phyloP scores from a whole-genome alignment of 2,329 filamentous ascomycete species.

The Pestalotiopsis sp. region DNA sequence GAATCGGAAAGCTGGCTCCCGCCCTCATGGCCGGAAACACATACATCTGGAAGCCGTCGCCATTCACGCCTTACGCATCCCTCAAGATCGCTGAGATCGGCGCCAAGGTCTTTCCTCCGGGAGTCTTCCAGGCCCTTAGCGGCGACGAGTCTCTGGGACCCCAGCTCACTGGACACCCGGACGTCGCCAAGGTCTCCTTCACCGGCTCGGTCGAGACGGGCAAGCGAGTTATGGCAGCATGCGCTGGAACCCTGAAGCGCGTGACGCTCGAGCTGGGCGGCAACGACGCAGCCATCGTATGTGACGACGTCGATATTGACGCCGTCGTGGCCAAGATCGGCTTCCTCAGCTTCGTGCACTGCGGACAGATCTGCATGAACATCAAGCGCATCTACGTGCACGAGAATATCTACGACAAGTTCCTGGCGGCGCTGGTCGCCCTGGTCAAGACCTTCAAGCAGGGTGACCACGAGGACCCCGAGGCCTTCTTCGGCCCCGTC shows the following conservation, averaged over 20 bases:
- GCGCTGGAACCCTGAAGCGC: slow-evolving; percentile 54
- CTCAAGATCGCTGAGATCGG: slow-evolving; percentile 56
- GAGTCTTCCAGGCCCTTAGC: slow-evolving; percentile 59
- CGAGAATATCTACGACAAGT: slow-evolving; percentile 59
- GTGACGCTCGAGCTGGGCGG: slow-evolving; percentile 58
- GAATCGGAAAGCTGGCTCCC: not conserved
- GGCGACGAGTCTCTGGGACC: slow-evolving; percentile 58
- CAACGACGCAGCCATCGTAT: slow-evolving; percentile 59
- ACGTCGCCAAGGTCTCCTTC: slow-evolving; percentile 61
- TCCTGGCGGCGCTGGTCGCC: slow-evolving; percentile 46
- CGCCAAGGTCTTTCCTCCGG: slow-evolving; percentile 52
- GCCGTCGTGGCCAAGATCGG: slow-evolving; percentile 47
- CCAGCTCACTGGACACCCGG: slow-evolving; percentile 54
- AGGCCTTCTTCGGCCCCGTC: slow-evolving; percentile 56
- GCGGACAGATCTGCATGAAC: slow-evolving; percentile 58
- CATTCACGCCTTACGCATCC: slow-evolving; percentile 55
- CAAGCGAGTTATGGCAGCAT: slow-evolving; percentile 51
- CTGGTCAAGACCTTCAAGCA: slow-evolving; percentile 49
- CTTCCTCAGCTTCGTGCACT: slow-evolving; percentile 52
- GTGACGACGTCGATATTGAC: slow-evolving; percentile 53
- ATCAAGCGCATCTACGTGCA: slow-evolving; percentile 66
- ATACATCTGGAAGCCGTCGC: slow-evolving; percentile 50
- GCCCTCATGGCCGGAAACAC: not conserved
- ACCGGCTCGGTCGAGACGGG: slow-evolving; percentile 58
- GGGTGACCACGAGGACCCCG: slow-evolving; percentile 27